Conservation (phyloP, 768 basidiomycete genomes). For the Amanita fuliginea region DNA sequence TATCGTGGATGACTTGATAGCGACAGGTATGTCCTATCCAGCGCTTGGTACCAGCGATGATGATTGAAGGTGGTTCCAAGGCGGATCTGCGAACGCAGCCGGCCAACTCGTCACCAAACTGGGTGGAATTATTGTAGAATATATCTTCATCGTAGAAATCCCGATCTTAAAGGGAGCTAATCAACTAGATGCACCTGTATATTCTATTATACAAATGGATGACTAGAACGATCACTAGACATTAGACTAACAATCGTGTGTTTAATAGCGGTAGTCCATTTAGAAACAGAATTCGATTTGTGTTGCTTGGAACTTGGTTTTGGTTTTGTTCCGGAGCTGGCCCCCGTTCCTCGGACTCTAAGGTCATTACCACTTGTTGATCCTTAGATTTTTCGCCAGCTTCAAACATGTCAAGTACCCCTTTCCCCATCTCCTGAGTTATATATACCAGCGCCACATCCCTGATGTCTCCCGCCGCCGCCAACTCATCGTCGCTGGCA, state of each 20-base stretch:
- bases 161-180: slow-evolving; percentile 62
- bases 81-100: slow-evolving; percentile 89
- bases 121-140: slow-evolving; percentile 82
- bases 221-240: slow-evolving; percentile 33
- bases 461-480: slow-evolving; percentile 43
- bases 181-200: slow-evolving; percentile 79
- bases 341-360: slow-evolving; percentile 30
- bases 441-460: slow-evolving; percentile 53
- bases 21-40: slow-evolving; percentile 69
- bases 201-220: slow-evolving; percentile 76
- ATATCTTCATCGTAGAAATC: slow-evolving; percentile 88
- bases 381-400: slow-evolving; percentile 32
- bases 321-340: slow-evolving; percentile 14
- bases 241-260: slow-evolving; percentile 55
- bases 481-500: slow-evolving; percentile 43
- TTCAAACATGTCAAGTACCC: slow-evolving; percentile 45
- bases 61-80: too few relatives aligned
- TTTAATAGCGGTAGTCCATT: slow-evolving; percentile 71
- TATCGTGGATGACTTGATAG: slow-evolving; percentile 91
- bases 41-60: too few relatives aligned
- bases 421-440: slow-evolving; percentile 36
- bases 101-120: slow-evolving; percentile 77
- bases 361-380: slow-evolving; percentile 39
- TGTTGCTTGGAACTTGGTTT: slow-evolving; percentile 21
- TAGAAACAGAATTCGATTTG: slow-evolving; percentile 53